Base-by-base conservation (phyloP, 1,284 basidiomycete species). In the Cystobasidium slooffiae region DNA sequence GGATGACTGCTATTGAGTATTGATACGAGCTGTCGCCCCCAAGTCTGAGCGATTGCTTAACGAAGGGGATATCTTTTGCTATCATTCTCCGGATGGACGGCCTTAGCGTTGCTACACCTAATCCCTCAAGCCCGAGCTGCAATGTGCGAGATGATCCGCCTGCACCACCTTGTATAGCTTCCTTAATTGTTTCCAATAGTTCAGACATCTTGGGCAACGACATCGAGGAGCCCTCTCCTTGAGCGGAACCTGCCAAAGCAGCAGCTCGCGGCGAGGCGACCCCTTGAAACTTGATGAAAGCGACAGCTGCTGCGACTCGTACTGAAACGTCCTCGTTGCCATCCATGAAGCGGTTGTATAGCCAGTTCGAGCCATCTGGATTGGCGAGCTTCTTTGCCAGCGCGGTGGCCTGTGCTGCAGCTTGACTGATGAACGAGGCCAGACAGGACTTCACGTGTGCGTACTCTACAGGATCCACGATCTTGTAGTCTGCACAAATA, bases 61-160 rank as follows among this genome's bases (percentile, higher is more conserved):
- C 18, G 78, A 77, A 4, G 77, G 66, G 18, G 63, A 84, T 84
- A 58, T 16, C 88, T 86, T 55, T 94, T 83, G 43, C 81, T 80
- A 76, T 90, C 88, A 81, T 92, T 92, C 74, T 9, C 14, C 56
- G 6, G 76, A 91, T 84, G 0, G 82, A 76, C 0, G 91, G 85
- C 76, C 88, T 87, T 44, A 87, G 84, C 75, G 88, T 91, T 72
- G 94, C 87, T 81, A 94, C 91, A 8, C 91, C 91, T 66, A 97
- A 83, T 0, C 90, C 92, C 83, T 97, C 94, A 20, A 94, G 51
- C 3, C 49, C 64, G 24, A 66, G 51, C 22, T 66, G 64, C 39
- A 47, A 18, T 24, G 7, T 47, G 6, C 31, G 14, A 22, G 14
- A 3, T 41, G 6, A 6, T 10, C 9, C 56, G 14, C 43, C 31